phyloP scores from a whole-genome alignment of 768 basidiomycete species.

The Lactifluus volemus region DNA sequence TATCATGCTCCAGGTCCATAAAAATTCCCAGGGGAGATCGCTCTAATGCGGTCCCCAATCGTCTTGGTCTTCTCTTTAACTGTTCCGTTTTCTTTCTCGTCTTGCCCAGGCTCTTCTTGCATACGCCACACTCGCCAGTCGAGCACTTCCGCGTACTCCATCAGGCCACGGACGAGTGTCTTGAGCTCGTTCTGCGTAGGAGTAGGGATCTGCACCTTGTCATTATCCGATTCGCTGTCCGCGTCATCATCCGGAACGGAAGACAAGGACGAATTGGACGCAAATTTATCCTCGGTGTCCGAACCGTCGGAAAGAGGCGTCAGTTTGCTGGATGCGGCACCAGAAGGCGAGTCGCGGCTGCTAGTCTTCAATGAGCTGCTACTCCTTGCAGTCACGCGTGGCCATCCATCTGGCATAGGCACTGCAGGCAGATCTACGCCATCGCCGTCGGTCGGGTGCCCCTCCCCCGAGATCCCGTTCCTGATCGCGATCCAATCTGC shows the following conservation, averaged over 20 bases:
- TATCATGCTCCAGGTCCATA: background rate
- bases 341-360: background rate
- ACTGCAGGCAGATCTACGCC: background rate
- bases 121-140: constrained; percentile 43
- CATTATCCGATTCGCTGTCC: constrained; percentile 17
- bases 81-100: background rate
- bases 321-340: background rate
- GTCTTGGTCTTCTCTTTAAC: constrained; percentile 10
- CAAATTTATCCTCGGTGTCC: constrained; percentile 4
- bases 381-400: background rate
- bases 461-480: constrained; percentile 32
- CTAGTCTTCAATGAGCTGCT: background rate
- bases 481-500: constrained; percentile 56
- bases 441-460: background rate
- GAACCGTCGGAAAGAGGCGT: constrained; percentile 3
- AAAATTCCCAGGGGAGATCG: constrained; percentile 7
- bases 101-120: constrained; percentile 21
- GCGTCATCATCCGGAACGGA: constrained; percentile 18
- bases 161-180: constrained; percentile 43
- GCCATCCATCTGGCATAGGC: background rate
- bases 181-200: constrained; percentile 31
- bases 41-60: background rate
- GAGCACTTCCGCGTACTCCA: constrained; percentile 52
- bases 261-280: constrained; percentile 5
- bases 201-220: constrained; percentile 4